These are phyloP conservation scores for Ophiognomonia clavigignenti-juglandacearum DNA, from an alignment of 2,329 filamentous ascomycete species.

Conservation along the genomic window DNA sequence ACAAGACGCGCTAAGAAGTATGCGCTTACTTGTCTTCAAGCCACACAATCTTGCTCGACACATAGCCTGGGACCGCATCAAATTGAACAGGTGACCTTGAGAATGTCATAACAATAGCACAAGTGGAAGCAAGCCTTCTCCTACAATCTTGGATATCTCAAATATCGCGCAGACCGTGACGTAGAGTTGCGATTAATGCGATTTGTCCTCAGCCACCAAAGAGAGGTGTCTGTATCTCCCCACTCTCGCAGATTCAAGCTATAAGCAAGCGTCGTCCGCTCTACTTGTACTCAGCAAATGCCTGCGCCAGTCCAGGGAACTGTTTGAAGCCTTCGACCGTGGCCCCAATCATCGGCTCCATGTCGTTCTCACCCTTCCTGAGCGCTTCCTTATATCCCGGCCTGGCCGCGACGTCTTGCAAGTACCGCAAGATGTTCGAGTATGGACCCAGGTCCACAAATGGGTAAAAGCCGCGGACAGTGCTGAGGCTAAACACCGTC, in stretches of 20 bases:
- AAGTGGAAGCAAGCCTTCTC: no score
- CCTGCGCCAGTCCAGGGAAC: slow-evolving; percentile 4
- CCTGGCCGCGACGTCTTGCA: slow-evolving; percentile 37
- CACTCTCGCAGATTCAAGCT: neutral
- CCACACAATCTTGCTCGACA: no score
- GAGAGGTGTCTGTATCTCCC: no score
- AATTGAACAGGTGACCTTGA: no score
- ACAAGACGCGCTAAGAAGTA: no score
- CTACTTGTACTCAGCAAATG: neutral
- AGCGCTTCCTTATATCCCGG: slow-evolving; percentile 43
- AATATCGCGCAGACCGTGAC: no score
- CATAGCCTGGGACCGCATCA: no score
- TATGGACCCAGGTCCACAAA: slow-evolving; percentile 37
- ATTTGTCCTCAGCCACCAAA: no score
- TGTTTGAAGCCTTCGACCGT: slow-evolving; percentile 10
- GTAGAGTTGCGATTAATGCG: no score
- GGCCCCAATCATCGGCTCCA: slow-evolving; percentile 27
- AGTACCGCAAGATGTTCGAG: slow-evolving; percentile 38
- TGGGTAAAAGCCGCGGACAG: slow-evolving; percentile 47
- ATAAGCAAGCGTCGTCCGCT: neutral
- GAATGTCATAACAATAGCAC: no score
- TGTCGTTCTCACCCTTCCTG: slow-evolving; percentile 42
- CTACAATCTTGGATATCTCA: no score
- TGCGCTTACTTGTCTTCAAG: no score
- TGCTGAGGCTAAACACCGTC: slow-evolving; percentile 56